Conservation (phyloP, 73 alveolate species). For the Tetrahymena malaccensis region DNA sequence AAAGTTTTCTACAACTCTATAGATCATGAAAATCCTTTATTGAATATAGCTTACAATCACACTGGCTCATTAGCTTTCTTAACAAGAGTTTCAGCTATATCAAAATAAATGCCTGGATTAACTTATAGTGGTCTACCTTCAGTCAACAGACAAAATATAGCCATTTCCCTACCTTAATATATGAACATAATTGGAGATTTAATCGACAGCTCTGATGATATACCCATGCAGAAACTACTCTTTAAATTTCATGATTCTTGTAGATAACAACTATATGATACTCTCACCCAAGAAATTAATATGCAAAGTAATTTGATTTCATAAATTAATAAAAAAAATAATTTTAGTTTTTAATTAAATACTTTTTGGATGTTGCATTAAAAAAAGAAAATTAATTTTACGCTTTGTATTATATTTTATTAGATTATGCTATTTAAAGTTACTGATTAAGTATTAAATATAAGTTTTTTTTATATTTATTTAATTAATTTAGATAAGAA, state of each 20-base stretch:
- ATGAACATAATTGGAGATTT: constrained; percentile 30
- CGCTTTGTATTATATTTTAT: not conserved
- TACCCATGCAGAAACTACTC: constrained; percentile 22
- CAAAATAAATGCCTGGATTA: constrained; percentile 25
- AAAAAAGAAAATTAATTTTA: too few species aligned
- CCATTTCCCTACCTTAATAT: constrained; percentile 14
- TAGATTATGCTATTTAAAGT: not conserved
- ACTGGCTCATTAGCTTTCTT: constrained; percentile 1
- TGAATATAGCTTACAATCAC: constrained; percentile 20
- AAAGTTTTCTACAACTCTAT: constrained; percentile 14
- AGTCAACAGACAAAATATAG: constrained; percentile 10
- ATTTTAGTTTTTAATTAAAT: too few species aligned
- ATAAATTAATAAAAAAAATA: too few species aligned
- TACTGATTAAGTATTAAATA: not conserved
- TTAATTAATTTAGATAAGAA: not conserved
- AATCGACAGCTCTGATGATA: not conserved
- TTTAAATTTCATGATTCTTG: not conserved
- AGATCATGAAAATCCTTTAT: constrained; percentile 1
- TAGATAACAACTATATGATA: not conserved
- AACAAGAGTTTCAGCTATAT: constrained; percentile 30
- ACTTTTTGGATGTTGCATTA: too few species aligned
- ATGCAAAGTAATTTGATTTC: not conserved
- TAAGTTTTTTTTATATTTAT: not conserved
- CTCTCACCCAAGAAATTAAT: not conserved
- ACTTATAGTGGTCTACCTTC: constrained; percentile 20